These are phyloP conservation scores for Viola pubescens DNA, from an alignment of 441 rosid genomes.

Conservation along the genomic window DNA sequence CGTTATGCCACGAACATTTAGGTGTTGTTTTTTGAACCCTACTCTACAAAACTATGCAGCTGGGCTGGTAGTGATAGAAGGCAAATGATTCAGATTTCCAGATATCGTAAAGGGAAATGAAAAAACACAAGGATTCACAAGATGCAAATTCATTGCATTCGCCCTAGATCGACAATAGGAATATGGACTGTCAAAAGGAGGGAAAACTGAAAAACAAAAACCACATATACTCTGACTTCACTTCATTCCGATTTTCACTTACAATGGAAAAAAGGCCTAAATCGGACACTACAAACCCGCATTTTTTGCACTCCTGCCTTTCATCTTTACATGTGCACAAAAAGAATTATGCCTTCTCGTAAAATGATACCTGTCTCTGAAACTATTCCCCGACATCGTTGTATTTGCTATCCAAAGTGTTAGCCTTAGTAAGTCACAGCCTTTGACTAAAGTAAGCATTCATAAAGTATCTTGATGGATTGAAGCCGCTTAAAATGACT, in stretches of 20 bases:
- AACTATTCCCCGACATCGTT: constrained; percentile 11
- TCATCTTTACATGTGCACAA: constrained; percentile 12
- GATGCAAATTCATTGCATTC: constrained; percentile 18
- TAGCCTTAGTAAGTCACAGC: constrained; percentile 37
- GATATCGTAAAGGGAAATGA: constrained; percentile 17
- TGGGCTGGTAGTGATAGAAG: not conserved
- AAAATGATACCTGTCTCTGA: constrained; percentile 19
- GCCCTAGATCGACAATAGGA: constrained; percentile 10
- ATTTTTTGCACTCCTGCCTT: constrained; percentile 13
- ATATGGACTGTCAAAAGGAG: constrained; percentile 12
- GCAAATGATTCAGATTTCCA: constrained; percentile 8
- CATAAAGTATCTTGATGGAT: constrained; percentile 96
- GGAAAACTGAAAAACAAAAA: not conserved
- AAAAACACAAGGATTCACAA: constrained; percentile 1
- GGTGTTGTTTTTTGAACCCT: no score
- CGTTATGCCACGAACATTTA: no score
- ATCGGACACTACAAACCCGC: constrained; percentile 13
- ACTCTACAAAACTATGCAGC: no score
- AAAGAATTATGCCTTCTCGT: constrained; percentile 15
- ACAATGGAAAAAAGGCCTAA: constrained; percentile 16
- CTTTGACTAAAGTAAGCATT: constrained; percentile 78
- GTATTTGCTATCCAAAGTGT: constrained; percentile 16
- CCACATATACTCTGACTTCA: constrained; percentile 15
- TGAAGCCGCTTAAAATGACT: constrained; percentile 94
- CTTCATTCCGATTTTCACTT: constrained; percentile 14